Conservation (phyloP, 176 grass and related monocot species). For the Oryza nivara region DNA sequence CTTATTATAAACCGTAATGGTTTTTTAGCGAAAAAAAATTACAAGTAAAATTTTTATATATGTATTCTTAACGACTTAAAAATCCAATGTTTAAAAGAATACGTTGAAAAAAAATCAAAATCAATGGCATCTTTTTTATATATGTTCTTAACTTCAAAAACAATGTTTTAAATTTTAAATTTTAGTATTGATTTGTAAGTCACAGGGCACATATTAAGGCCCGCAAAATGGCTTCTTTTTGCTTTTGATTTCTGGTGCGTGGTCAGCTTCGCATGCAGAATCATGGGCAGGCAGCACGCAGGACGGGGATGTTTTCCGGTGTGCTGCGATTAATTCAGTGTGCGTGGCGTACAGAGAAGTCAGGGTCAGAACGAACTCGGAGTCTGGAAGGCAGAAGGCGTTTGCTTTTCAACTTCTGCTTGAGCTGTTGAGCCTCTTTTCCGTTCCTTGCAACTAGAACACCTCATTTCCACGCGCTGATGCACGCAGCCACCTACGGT, state of each 20-base stretch:
- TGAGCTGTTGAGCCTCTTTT: neutral
- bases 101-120: no score
- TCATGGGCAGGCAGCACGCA: neutral
- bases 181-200: no score
- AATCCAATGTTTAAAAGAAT: no score
- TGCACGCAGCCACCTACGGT: neutral
- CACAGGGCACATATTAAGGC: no score
- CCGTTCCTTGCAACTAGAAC: neutral
- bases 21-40: no score
- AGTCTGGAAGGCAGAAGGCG: neutral
- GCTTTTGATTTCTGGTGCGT: neutral
- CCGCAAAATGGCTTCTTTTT: slow-evolving; percentile 16
- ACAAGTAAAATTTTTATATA: no score
- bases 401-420: neutral
- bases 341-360: neutral
- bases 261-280: neutral
- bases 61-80: no score
- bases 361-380: neutral
- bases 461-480: neutral
- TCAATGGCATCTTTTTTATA: no score
- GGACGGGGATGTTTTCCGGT: neutral
- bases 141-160: no score
- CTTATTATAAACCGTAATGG: no score
- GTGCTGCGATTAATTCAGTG: slow-evolving; percentile 2
- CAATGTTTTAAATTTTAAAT: no score